Percentiles rank a stretch among this genome's conserved stretches.
Evolutionary conservation across 139 green algal genomes (phyloP).

Genomic region (Astrephomene gubernaculifera): DNA sequence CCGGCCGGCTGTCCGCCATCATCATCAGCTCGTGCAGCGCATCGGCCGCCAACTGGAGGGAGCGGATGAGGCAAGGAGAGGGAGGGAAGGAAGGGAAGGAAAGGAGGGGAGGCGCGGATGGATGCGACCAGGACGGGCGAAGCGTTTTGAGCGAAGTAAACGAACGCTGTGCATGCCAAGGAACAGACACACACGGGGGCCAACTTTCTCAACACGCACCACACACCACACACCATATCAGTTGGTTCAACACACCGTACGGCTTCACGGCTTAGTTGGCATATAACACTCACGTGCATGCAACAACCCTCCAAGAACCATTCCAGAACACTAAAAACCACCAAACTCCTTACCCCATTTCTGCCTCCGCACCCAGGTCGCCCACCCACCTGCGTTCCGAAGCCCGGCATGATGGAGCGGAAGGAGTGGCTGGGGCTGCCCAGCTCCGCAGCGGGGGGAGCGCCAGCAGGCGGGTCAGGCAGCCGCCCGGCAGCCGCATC

Average conservation of each 20-base stretch:
- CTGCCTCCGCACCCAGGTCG: neutral
- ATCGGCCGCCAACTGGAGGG: slow-evolving; percentile 3
- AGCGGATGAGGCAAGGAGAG: neutral
- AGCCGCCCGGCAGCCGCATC: neutral
- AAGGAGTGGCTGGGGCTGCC: slow-evolving; percentile 5
- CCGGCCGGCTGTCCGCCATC: slow-evolving; percentile 19
- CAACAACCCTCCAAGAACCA: too few species aligned
- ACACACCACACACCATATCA: too few species aligned
- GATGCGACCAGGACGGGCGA: too few species aligned
- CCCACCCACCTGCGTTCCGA: slow-evolving; percentile 15
- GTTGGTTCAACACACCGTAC: neutral
- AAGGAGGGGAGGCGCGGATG: too few species aligned
- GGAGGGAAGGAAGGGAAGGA: neutral
- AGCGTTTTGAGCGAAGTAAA: too few species aligned
- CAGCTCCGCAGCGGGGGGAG: neutral
- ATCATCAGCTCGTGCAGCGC: slow-evolving; percentile 27
- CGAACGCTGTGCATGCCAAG: too few species aligned
- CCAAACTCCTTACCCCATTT: too few species aligned
- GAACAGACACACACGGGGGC: too few species aligned
- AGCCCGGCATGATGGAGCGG: slow-evolving; percentile 1
- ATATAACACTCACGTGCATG: too few species aligned
- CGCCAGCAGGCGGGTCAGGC: neutral
- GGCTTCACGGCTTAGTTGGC: neutral
- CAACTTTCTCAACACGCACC: too few species aligned
- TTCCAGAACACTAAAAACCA: too few species aligned